phyloP scores from a whole-genome alignment of 352 stramenopile genomes.

The Phytophthora citrophthora region DNA sequence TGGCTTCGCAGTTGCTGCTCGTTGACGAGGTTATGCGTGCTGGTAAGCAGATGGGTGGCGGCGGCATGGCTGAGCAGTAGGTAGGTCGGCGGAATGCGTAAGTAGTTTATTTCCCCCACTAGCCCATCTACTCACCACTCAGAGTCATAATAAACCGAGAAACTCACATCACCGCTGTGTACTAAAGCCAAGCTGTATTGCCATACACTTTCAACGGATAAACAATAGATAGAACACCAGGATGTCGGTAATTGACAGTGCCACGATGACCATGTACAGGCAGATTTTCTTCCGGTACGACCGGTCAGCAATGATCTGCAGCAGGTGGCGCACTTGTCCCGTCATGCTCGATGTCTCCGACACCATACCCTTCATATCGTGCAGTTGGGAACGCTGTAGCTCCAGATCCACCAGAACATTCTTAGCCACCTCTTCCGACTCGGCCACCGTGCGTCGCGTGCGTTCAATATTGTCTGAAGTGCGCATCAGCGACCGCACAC shows the following conservation, averaged over 20 bases:
- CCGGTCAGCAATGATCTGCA: constrained; percentile 77
- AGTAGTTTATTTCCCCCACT: constrained; percentile 47
- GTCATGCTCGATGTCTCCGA: constrained; percentile 74
- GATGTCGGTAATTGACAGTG: constrained; percentile 70
- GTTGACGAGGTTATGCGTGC: constrained; percentile 99
- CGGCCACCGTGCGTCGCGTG: constrained; percentile 62
- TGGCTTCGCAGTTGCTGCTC: constrained; percentile 98
- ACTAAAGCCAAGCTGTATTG: constrained; percentile 2
- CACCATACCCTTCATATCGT: constrained; percentile 86
- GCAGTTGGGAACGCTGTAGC: constrained; percentile 76
- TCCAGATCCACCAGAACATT: constrained; percentile 82
- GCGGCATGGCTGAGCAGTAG: constrained; percentile 74
- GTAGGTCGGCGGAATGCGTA: constrained; percentile 31
- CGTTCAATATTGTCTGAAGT: constrained; percentile 81
- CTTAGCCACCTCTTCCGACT: constrained; percentile 76
- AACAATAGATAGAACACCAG: constrained; percentile 89
- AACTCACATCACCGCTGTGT: constrained; percentile 7
- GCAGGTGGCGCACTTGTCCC: constrained; percentile 61
- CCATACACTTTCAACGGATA: constrained; percentile 42
- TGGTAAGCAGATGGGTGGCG: constrained; percentile 96
- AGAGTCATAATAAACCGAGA: constrained; percentile 41
- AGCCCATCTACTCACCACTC: constrained; percentile 29
- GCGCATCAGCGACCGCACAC: constrained; percentile 65
- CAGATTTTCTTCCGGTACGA: constrained; percentile 76
- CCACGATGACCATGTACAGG: constrained; percentile 73